A percentile compares a stretch with the other conserved stretches of the same genome.
These are phyloP conservation scores for Lachnellula subtilissima DNA, from an alignment of 2,329 filamentous ascomycete species.

Conservation along the genomic window DNA sequence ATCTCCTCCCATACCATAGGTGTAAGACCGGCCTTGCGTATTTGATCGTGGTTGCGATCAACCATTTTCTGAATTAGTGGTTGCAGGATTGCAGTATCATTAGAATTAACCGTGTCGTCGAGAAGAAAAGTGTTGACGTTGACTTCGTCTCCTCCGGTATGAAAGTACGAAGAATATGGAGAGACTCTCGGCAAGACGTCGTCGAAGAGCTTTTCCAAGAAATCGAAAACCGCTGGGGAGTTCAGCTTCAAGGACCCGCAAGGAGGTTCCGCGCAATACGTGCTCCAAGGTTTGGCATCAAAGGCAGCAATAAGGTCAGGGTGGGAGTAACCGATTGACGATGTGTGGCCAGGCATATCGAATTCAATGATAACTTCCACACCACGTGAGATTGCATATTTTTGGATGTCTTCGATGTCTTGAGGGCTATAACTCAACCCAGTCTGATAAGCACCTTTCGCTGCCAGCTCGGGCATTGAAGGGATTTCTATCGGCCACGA, in stretches of 20 bases:
- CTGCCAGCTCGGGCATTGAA: slow-evolving; percentile 63
- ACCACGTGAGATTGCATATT: slow-evolving; percentile 64
- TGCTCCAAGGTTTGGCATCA: slow-evolving; percentile 50
- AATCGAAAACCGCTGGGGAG: slow-evolving; percentile 61
- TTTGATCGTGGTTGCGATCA: slow-evolving; percentile 61
- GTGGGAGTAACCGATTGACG: slow-evolving; percentile 58
- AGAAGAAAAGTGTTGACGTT: slow-evolving; percentile 70
- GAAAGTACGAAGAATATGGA: slow-evolving; percentile 71
- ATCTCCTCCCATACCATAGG: slow-evolving; percentile 90
- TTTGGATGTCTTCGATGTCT: slow-evolving; percentile 63
- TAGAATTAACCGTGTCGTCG: slow-evolving; percentile 67
- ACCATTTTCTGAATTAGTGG: slow-evolving; percentile 77
- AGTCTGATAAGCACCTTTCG: slow-evolving; percentile 67
- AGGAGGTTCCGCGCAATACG: slow-evolving; percentile 58
- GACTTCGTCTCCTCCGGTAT: slow-evolving; percentile 84
- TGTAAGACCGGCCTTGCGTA: slow-evolving; percentile 59
- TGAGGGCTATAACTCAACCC: slow-evolving; percentile 62
- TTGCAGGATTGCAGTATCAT: slow-evolving; percentile 57
- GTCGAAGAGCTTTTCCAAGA: slow-evolving; percentile 67
- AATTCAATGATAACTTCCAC: slow-evolving; percentile 71
- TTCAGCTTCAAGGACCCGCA: slow-evolving; percentile 74
- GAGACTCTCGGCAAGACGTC: slow-evolving; percentile 70
- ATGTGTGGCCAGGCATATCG: slow-evolving; percentile 77
- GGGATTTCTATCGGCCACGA: slow-evolving; percentile 83
- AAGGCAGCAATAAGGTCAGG: slow-evolving; percentile 69